These are phyloP conservation scores for Puccinellia tenuiflora DNA, from an alignment of 176 grass and related monocot genomes.

Conservation along the genomic window DNA sequence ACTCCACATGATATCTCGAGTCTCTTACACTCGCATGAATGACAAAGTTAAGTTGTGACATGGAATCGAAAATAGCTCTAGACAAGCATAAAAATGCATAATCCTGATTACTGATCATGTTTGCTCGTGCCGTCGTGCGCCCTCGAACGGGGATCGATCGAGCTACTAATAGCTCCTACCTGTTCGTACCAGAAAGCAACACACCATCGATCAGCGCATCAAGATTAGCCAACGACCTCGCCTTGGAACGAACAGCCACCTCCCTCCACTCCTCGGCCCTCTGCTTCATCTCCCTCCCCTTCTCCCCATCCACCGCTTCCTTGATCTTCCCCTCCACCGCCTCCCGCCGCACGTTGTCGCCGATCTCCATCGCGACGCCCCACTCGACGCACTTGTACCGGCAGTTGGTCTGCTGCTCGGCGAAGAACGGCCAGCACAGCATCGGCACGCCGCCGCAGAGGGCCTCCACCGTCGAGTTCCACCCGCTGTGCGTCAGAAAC, in stretches of 20 bases:
- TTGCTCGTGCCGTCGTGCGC: background rate
- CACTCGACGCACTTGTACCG: slow-evolving; percentile 36
- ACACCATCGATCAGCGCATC: slow-evolving; percentile 5
- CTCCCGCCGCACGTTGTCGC: slow-evolving; percentile 20
- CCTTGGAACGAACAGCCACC: background rate
- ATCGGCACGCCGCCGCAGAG: slow-evolving; percentile 30
- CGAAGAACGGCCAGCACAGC: slow-evolving; percentile 47
- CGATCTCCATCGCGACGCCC: slow-evolving; percentile 45
- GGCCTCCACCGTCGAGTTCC: slow-evolving; percentile 77
- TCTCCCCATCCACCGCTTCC: slow-evolving; percentile 34
- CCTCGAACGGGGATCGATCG: background rate
- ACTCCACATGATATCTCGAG: background rate
- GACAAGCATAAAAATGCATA: background rate
- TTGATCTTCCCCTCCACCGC: slow-evolving; percentile 23
- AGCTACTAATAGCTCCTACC: background rate
- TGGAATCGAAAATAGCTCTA: too few relatives aligned
- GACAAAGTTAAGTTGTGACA: background rate
- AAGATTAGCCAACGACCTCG: background rate
- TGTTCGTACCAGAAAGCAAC: background rate
- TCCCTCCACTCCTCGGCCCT: slow-evolving; percentile 34
- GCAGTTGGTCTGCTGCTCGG: slow-evolving; percentile 43
- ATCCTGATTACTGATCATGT: background rate
- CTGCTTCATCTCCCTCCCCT: slow-evolving; percentile 33
- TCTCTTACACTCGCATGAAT: background rate
- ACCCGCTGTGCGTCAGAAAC: slow-evolving; percentile 80